These are phyloP conservation scores for Saccharomycopsis sp. DNA, from an alignment of 805 yeast species.

Conservation along the genomic window DNA sequence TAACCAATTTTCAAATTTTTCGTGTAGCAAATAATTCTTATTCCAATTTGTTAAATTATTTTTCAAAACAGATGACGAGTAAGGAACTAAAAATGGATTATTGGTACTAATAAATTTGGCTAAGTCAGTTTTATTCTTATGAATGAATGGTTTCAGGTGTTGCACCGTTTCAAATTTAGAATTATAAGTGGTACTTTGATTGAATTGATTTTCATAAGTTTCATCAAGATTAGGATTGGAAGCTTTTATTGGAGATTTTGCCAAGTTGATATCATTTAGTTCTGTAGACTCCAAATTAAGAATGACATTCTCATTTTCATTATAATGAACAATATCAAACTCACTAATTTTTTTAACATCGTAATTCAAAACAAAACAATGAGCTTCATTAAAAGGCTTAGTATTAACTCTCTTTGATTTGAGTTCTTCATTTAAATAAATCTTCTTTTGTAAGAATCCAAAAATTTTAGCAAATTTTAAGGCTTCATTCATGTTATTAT, in stretches of 20 bases:
- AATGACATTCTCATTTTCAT: constrained; percentile 16
- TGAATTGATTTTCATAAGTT: background rate
- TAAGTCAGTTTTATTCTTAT: constrained; percentile 10
- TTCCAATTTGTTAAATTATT: constrained; percentile 18
- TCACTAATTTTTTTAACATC: constrained; percentile 16
- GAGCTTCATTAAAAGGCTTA: constrained; percentile 10
- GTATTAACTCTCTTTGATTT: constrained; percentile 6
- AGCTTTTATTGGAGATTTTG: background rate
- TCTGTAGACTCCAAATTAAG: constrained; percentile 3
- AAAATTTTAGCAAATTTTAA: constrained; percentile 17
- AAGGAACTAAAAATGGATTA: constrained; percentile 17
- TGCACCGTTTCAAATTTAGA: constrained; percentile 16
- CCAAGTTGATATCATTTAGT: background rate
- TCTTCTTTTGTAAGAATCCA: constrained; percentile 17
- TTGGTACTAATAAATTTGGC: constrained; percentile 7
- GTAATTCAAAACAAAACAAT: constrained; percentile 16
- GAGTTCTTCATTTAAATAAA: constrained; percentile 14
- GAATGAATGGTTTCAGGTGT: background rate
- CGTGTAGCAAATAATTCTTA: constrained; percentile 18
- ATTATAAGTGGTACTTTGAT: background rate
- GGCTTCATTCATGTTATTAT: constrained; percentile 12
- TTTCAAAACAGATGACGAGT: constrained; percentile 15
- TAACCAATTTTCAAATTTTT: constrained; percentile 19
- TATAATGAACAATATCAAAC: constrained; percentile 16
- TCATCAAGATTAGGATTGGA: background rate